Conservation (phyloP, 805 yeast genomes). For the Candida oleophila region DNA sequence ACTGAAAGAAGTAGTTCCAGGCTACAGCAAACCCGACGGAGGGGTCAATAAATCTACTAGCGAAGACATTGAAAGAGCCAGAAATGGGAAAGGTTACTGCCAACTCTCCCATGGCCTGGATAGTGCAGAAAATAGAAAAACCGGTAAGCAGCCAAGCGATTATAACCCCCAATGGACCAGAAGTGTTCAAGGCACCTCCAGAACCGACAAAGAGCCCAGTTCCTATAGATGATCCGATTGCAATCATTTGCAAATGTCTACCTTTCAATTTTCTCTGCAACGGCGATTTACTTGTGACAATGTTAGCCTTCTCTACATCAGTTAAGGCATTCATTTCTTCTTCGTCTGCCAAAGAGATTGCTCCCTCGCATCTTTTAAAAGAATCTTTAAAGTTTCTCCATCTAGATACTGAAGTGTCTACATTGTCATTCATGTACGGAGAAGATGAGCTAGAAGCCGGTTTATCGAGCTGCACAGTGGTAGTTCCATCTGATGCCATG, state of each 20-base stretch:
- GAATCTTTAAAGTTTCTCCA: slow-evolving; percentile 51
- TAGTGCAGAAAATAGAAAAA: slow-evolving; percentile 34
- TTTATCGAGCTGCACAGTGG: not conserved
- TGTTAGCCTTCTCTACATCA: slow-evolving; percentile 40
- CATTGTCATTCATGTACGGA: not conserved
- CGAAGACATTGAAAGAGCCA: slow-evolving; percentile 49
- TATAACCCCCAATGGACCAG: slow-evolving; percentile 41
- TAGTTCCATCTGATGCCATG: not conserved
- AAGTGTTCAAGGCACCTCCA: slow-evolving; percentile 35
- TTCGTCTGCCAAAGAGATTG: slow-evolving; percentile 24
- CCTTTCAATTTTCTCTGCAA: slow-evolving; percentile 31
- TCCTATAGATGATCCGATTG: slow-evolving; percentile 45
- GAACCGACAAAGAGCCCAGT: slow-evolving; percentile 43
- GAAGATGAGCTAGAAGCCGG: not conserved
- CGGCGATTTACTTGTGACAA: slow-evolving; percentile 39
- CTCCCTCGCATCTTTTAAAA: slow-evolving; percentile 35
- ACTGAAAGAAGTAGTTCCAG: slow-evolving; percentile 65
- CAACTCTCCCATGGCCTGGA: slow-evolving; percentile 47
- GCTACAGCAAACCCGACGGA: slow-evolving; percentile 72
- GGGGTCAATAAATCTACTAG: slow-evolving; percentile 66
- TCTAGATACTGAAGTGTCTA: slow-evolving; percentile 14
- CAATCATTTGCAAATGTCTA: slow-evolving; percentile 44
- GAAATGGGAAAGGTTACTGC: slow-evolving; percentile 44
- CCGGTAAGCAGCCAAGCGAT: slow-evolving; percentile 41
- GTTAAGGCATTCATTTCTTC: slow-evolving; percentile 18